Percentiles rank a stretch among this genome's conserved stretches.
Evolutionary conservation across 1,284 basidiomycete genomes (phyloP).

Genomic region (Rhodotorula sp.): DNA sequence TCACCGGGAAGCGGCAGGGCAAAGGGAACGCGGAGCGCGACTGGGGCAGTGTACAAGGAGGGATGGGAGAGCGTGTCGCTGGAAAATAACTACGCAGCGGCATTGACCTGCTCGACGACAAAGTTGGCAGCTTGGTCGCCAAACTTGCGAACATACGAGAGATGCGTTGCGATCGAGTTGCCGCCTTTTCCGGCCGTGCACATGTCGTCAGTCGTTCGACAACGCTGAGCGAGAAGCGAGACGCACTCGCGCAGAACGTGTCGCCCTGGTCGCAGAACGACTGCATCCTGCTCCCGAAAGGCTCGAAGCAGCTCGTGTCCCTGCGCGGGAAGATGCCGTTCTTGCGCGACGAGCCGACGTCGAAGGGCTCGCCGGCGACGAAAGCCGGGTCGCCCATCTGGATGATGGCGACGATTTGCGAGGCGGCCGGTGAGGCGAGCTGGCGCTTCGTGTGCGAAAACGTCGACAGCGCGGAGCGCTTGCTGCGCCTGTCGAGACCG

Average conservation of each 20-base stretch:
- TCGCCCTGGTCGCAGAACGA: conserved; percentile 6
- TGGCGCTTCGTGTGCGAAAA: background rate
- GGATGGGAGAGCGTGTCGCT: no score
- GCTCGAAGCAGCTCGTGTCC: background rate
- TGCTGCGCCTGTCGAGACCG: no score
- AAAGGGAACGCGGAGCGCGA: no score
- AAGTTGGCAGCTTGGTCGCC: background rate
- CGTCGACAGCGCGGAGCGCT: background rate
- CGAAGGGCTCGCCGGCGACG: background rate
- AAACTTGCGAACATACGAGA: background rate
- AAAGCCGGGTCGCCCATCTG: conserved; percentile 17
- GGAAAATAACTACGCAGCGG: no score
- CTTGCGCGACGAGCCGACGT: background rate
- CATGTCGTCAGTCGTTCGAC: background rate
- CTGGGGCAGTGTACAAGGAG: no score
- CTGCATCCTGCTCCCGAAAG: background rate
- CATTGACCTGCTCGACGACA: background rate
- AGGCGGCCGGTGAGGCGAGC: background rate
- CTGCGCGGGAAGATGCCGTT: background rate
- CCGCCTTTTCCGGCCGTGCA: background rate
- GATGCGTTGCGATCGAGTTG: conserved; percentile 1
- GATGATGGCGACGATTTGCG: background rate
- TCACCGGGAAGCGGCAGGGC: no score
- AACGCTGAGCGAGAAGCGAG: background rate
- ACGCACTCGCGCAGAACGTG: conserved; percentile 11